A percentile compares a stretch with the other conserved stretches of the same genome.
phyloP scores from a whole-genome alignment of 73 alveolate genomes.

The Symbiodinium pilosum region DNA sequence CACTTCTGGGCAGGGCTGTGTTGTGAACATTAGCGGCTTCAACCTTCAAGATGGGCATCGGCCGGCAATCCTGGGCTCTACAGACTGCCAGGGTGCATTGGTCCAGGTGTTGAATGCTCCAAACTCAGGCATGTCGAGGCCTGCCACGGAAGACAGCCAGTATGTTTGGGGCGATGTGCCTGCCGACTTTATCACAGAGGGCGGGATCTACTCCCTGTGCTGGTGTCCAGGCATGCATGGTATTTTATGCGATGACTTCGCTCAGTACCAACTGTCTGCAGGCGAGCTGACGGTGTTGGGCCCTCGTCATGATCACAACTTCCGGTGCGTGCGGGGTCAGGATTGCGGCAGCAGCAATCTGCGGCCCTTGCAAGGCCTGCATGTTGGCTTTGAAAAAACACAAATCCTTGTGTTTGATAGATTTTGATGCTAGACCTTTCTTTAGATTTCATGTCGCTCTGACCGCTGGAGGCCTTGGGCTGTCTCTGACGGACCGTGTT shows the following conservation, averaged over 20 bases:
- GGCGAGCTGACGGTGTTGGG: conserved; percentile 23
- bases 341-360: background rate
- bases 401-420: too few relatives aligned
- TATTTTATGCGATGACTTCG: background rate
- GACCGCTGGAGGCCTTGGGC: background rate
- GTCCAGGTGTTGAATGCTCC: background rate
- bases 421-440: too few relatives aligned
- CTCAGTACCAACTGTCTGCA: background rate
- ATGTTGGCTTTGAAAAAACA: too few relatives aligned
- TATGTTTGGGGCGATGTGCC: conserved; percentile 14
- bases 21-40: background rate
- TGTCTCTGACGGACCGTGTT: background rate
- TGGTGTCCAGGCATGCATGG: conserved; percentile 50
- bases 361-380: too few relatives aligned
- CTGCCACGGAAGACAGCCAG: background rate
- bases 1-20: conserved; percentile 5
- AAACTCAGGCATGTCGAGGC: background rate
- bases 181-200: background rate
- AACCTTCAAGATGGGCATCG: conserved; percentile 46
- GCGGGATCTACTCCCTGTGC: conserved; percentile 11
- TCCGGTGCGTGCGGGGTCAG: background rate
- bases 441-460: too few relatives aligned
- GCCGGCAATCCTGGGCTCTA: background rate
- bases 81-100: background rate
- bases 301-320: background rate